Evolutionary conservation across 2,329 filamentous ascomycete genomes (phyloP), one percentile per base, ranked within the genome.

Genomic region (Drechslerella coelobrocha): DNA sequence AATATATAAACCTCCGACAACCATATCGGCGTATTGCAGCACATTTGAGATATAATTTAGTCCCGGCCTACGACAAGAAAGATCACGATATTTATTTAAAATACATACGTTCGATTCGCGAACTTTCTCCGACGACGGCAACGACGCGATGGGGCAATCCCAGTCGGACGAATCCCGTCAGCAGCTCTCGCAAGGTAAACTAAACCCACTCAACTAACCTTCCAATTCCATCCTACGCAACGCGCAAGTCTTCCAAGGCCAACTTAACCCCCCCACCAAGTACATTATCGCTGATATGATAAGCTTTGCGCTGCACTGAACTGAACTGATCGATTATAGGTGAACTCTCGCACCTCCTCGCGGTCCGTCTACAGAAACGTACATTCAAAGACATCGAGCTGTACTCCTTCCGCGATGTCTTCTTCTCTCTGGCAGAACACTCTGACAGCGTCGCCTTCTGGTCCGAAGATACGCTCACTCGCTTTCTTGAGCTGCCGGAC

Each of bases 401-500:
- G 27, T 90, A 89, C 78, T 89, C 85, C 29, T 86, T 90, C 78
- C 88, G 87, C 75, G 86, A 89, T 76, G 88, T 90, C 76, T 91
- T 91, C 80, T 84, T 83, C 68, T 84, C 82, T 63, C 85, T 91
- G 19, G 87, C 89, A 73, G 88, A 91, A 74, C 79, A 61, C 21
- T 77, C 83, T 14, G 83, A 88, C 76, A 84, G 83, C 52, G 79
- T 90, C 50, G 82, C 82, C 55, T 89, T 90, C 77, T 83, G 90
- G 73, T 89, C 86, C 75, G 88, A 89, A 76, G 84, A 88, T 55
- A 90, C 88, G 9, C 80, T 91, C 73, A 84, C 86, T 68, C 84
- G 87, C 31, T 91, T 89, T 77, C 84, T 92, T 47, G 88, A 89
- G 78, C 83, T 92, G 19, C 89, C 89, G 2, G 88, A 91, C 76